A percentile compares a stretch with the other conserved stretches of the same genome.
Conservation (phyloP, 805 yeast genomes). For the Candida boidinii region DNA sequence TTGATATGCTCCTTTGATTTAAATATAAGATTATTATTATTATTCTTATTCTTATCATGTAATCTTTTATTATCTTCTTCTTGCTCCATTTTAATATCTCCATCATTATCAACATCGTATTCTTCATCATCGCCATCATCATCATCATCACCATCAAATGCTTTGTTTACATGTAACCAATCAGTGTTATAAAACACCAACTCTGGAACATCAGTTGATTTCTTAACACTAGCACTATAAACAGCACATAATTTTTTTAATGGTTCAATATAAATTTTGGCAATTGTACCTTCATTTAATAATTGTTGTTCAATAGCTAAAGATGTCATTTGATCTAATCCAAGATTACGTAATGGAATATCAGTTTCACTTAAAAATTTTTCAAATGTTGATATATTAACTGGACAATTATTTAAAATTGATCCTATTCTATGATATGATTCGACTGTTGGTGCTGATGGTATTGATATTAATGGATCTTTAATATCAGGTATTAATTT, state of each 20-base stretch:
- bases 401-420: slow-evolving; percentile 41
- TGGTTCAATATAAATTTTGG: slow-evolving; percentile 28
- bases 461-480: slow-evolving; percentile 9
- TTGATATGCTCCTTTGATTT: not conserved
- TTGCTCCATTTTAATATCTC: slow-evolving; percentile 13
- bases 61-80: no score
- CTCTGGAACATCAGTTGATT: slow-evolving; percentile 41
- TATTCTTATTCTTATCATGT: no score
- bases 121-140: slow-evolving; percentile 9
- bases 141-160: slow-evolving; percentile 1
- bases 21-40: not conserved
- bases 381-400: slow-evolving; percentile 49
- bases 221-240: slow-evolving; percentile 32
- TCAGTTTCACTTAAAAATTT: slow-evolving; percentile 54
- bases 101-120: slow-evolving; percentile 5
- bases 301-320: slow-evolving; percentile 52
- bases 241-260: slow-evolving; percentile 37
- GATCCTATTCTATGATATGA: slow-evolving; percentile 42
- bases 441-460: slow-evolving; percentile 39
- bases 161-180: slow-evolving; percentile 41
- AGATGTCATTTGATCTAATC: slow-evolving; percentile 30
- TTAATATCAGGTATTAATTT: not conserved
- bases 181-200: slow-evolving; percentile 55
- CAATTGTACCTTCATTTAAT: slow-evolving; percentile 53
- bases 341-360: slow-evolving; percentile 25